A percentile compares a stretch with the other conserved stretches of the same genome.
phyloP scores from a whole-genome alignment of 2,329 filamentous ascomycete genomes.

The Pseudogymnoascus sp. region DNA sequence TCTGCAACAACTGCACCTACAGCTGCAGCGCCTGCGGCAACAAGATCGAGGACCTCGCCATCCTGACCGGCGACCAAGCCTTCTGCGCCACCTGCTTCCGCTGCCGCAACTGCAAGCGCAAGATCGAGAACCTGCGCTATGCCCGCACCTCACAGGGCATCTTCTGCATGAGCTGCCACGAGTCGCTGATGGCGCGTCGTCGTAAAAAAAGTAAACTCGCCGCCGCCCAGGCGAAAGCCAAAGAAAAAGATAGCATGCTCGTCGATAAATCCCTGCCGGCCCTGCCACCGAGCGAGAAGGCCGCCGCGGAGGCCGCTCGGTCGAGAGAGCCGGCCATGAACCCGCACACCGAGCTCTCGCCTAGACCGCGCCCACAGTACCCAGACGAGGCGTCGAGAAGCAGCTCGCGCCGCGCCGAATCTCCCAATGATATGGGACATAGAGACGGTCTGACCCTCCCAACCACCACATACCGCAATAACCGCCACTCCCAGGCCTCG shows the following conservation, averaged over 20 bases:
- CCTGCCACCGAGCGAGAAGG: conserved; percentile 66
- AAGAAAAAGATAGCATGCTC: conserved; percentile 58
- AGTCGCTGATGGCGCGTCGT: conserved; percentile 86
- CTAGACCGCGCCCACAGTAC: conserved; percentile 46
- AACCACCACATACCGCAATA: conserved; percentile 67
- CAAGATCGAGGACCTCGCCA: conserved; percentile 97
- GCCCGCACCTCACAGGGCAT: conserved; percentile 96
- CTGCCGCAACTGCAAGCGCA: conserved; percentile 95
- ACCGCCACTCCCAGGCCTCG: conserved; percentile 52
- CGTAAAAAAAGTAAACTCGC: conserved; percentile 75
- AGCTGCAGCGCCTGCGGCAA: conserved; percentile 94
- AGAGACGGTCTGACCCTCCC: conserved; percentile 61
- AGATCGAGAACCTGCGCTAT: conserved; percentile 97
- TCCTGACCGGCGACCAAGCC: conserved; percentile 93
- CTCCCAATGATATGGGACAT: conserved; percentile 41
- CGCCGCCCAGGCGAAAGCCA: conserved; percentile 45
- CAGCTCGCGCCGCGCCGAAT: conserved; percentile 41
- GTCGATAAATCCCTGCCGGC: conserved; percentile 91
- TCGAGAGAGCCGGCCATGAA: conserved; percentile 17
- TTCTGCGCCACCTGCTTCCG: conserved; percentile 97
- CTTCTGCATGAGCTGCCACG: conserved; percentile 98
- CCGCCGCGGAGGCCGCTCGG: conserved; percentile 52
- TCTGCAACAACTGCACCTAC: conserved; percentile 99
- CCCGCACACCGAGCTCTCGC: conserved; percentile 60
- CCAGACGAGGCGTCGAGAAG: conserved; percentile 44